A percentile compares a stretch with the other conserved stretches of the same genome.
Conservation (phyloP, 2,329 filamentous ascomycete species). For the Phoma sp. region DNA sequence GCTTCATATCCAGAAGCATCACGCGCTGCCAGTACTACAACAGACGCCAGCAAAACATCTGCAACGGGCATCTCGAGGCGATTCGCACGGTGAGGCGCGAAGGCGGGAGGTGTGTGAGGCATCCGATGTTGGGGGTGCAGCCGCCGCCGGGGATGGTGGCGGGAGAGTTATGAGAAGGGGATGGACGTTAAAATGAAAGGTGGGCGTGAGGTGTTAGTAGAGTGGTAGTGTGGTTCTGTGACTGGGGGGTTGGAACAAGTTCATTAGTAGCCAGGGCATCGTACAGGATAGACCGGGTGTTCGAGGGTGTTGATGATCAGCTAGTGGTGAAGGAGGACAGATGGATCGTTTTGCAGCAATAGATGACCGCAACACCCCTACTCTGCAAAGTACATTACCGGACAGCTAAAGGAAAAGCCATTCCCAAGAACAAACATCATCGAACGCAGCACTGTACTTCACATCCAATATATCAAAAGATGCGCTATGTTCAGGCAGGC, state of each 20-base stretch:
- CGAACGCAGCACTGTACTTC: neutral
- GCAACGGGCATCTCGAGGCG: conserved; percentile 2
- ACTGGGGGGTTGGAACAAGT: no score
- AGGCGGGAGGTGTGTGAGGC: conserved; percentile 3
- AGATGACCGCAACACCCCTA: no score
- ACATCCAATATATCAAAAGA: neutral
- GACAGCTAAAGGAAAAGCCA: no score
- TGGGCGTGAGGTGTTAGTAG: neutral
- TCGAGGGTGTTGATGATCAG: no score
- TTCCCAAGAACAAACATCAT: neutral
- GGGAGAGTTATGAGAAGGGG: no score
- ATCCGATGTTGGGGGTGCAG: conserved; percentile 2
- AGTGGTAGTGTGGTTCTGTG: no score
- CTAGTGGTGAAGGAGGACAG: no score
- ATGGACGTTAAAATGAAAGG: neutral
- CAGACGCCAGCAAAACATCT: neutral
- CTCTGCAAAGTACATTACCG: no score
- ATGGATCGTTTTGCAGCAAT: no score
- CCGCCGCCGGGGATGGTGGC: neutral
- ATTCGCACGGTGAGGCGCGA: conserved; percentile 1
- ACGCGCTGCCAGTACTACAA: conserved; percentile 2
- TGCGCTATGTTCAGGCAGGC: neutral
- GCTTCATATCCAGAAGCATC: conserved; percentile 4
- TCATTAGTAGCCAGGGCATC: no score
- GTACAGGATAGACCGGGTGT: no score